Percentiles rank a stretch among this genome's conserved stretches.
Conservation (phyloP, 2,329 filamentous ascomycete species). For the Fusarium gaditjirri region DNA sequence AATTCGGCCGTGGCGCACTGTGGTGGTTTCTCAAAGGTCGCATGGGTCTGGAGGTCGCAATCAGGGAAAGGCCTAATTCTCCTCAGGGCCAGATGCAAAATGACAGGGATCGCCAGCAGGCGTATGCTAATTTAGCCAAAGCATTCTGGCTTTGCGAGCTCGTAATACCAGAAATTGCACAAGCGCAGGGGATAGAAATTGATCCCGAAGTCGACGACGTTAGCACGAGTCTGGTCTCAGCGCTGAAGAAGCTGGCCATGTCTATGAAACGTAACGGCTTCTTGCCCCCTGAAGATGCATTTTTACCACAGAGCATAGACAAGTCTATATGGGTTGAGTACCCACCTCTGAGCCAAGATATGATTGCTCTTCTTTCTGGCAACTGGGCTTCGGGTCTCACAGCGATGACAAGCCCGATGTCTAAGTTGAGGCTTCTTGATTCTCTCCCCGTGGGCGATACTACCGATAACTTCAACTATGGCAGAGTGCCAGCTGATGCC, state of each 20-base stretch:
- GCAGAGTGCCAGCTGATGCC: constrained; percentile 78
- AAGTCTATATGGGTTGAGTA: constrained; percentile 86
- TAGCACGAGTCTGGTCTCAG: constrained; percentile 67
- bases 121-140: constrained; percentile 87
- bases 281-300: constrained; percentile 74
- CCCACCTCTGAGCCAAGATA: constrained; percentile 76
- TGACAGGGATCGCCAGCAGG: constrained; percentile 73
- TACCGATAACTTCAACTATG: constrained; percentile 78
- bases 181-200: constrained; percentile 54
- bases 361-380: constrained; percentile 75
- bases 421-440: constrained; percentile 67
- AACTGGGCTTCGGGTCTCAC: constrained; percentile 62
- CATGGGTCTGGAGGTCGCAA: constrained; percentile 75
- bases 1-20: constrained; percentile 77
- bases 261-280: constrained; percentile 89
- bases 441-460: constrained; percentile 83
- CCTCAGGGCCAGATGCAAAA: constrained; percentile 65
- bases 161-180: constrained; percentile 61
- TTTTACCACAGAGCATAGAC: constrained; percentile 81
- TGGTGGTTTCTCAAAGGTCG: constrained; percentile 95
- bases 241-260: constrained; percentile 77
- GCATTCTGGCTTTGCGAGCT: constrained; percentile 80
- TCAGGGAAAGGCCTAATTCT: constrained; percentile 69
- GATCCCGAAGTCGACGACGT: constrained; percentile 63
- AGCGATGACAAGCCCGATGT: constrained; percentile 58